A percentile compares a stretch with the other conserved stretches of the same genome.
These are phyloP conservation scores for Collariella sp. DNA, from an alignment of 495 filamentous ascomycete species.

Conservation along the genomic window DNA sequence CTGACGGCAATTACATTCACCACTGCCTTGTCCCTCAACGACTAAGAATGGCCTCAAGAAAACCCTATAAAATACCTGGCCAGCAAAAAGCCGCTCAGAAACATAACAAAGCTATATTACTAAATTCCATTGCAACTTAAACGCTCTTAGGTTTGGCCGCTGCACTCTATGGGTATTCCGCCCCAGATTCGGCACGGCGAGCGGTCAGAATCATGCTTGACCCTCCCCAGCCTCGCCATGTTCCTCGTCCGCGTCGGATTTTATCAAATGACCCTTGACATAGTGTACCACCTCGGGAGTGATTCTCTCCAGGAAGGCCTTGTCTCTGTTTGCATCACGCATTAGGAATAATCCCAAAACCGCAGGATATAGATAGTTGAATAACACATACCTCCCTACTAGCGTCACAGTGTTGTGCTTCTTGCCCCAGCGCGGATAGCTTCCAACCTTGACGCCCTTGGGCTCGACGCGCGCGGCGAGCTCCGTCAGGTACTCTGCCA, in stretches of 20 bases:
- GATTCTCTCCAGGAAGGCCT: slow-evolving; percentile 41
- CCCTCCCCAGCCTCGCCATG: slow-evolving; percentile 16
- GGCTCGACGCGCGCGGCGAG: slow-evolving; percentile 61
- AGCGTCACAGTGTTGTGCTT: slow-evolving; percentile 83
- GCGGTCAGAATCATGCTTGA: neutral
- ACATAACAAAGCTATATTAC: no score
- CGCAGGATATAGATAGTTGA: neutral
- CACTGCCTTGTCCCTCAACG: no score
- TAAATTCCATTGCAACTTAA: no score
- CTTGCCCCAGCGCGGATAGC: slow-evolving; percentile 89
- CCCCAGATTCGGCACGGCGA: neutral
- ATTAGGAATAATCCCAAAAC: neutral
- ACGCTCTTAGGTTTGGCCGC: no score
- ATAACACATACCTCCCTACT: slow-evolving; percentile 51
- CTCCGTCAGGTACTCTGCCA: slow-evolving; percentile 74
- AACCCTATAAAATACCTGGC: no score
- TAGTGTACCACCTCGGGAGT: slow-evolving; percentile 41
- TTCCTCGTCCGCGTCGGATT: slow-evolving; percentile 39
- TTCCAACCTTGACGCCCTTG: slow-evolving; percentile 85
- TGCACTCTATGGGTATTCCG: no score
- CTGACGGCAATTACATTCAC: no score
- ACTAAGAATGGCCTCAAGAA: no score
- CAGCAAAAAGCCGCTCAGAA: no score
- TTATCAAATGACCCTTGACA: slow-evolving; percentile 38
- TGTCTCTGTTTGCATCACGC: slow-evolving; percentile 30